Evolutionary conservation across 202 grass and related monocot genomes (phyloP).

Genomic region (Cymbopogon flexuosus): DNA sequence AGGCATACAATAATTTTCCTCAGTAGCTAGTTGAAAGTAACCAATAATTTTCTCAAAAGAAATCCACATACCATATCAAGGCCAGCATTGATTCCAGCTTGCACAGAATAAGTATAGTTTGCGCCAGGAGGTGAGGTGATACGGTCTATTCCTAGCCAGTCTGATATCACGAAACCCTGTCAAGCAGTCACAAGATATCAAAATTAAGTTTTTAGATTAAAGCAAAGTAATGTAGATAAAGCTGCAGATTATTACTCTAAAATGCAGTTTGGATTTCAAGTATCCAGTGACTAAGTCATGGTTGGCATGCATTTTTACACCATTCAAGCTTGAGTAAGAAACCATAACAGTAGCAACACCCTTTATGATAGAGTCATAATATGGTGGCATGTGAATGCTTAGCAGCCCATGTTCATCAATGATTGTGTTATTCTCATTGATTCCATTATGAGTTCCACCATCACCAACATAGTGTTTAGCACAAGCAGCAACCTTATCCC

Average conservation of each 20-base stretch:
- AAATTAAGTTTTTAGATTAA: conserved; percentile 28
- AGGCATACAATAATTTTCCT: not conserved
- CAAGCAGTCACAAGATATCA: conserved; percentile 17
- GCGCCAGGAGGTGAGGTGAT: conserved; percentile 60
- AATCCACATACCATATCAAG: conserved; percentile 74
- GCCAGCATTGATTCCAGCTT: conserved; percentile 86
- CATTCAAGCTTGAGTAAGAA: conserved; percentile 96
- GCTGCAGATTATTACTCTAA: conserved; percentile 46
- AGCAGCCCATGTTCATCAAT: conserved; percentile 62
- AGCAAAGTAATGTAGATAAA: conserved; percentile 33
- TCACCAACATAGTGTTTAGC: conserved; percentile 95
- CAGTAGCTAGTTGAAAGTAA: conserved; percentile 23
- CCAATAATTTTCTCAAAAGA: conserved; percentile 15
- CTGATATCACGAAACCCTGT: conserved; percentile 96
- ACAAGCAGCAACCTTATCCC: conserved; percentile 89
- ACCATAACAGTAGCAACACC: conserved; percentile 95
- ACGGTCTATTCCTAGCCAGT: conserved; percentile 88
- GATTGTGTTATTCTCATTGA: conserved; percentile 94
- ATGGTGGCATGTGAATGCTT: conserved; percentile 95
- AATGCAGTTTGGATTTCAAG: conserved; percentile 76
- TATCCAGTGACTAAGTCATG: conserved; percentile 72
- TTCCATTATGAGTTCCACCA: conserved; percentile 88
- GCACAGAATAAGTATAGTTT: conserved; percentile 96
- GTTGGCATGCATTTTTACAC: conserved; percentile 91
- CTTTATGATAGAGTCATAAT: conserved; percentile 80